Conservation (phyloP, 2,329 filamentous ascomycete genomes). For the Pseudopithomyces maydicus region DNA sequence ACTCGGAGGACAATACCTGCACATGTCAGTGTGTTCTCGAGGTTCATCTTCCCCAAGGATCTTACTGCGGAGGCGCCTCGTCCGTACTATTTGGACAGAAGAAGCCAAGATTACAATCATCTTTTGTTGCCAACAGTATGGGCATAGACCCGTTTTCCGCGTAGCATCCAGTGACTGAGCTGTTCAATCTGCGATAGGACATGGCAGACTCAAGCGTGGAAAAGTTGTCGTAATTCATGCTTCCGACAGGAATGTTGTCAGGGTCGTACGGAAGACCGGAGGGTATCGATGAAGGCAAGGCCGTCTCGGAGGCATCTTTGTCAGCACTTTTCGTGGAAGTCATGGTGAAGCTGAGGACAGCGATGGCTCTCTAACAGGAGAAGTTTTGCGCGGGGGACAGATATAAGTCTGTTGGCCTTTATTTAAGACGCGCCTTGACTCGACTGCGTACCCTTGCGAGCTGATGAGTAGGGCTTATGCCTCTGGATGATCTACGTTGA, state of each 20-base stretch:
- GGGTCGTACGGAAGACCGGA: not conserved
- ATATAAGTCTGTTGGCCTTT: not conserved
- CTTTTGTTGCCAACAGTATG: not conserved
- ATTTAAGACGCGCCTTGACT: conserved; percentile 1
- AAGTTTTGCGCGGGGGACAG: not conserved
- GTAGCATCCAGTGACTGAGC: conserved; percentile 10
- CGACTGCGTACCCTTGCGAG: conserved; percentile 5
- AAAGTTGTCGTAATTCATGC: conserved; percentile 4
- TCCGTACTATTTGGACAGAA: conserved; percentile 12
- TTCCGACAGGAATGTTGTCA: not conserved
- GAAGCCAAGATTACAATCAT: conserved; percentile 8
- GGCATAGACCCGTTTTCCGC: conserved; percentile 11
- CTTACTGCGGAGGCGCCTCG: conserved; percentile 6
- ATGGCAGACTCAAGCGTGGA: conserved; percentile 5
- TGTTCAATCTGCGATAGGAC: conserved; percentile 2
- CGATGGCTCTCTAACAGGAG: not conserved
- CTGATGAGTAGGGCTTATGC: conserved; percentile 7
- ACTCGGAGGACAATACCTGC: conserved; percentile 7
- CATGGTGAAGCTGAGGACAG: not conserved
- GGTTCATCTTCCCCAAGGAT: not conserved
- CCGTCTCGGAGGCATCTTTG: not conserved
- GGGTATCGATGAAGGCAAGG: not conserved
- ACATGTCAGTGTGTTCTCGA: not conserved
- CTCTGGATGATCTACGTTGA: conserved; percentile 3
- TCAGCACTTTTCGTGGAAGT: not conserved